Percentiles rank a stretch among this genome's conserved stretches.
phyloP scores from a whole-genome alignment of 192 early-diverging fungal genomes.

The Irineochytrium annulatum region DNA sequence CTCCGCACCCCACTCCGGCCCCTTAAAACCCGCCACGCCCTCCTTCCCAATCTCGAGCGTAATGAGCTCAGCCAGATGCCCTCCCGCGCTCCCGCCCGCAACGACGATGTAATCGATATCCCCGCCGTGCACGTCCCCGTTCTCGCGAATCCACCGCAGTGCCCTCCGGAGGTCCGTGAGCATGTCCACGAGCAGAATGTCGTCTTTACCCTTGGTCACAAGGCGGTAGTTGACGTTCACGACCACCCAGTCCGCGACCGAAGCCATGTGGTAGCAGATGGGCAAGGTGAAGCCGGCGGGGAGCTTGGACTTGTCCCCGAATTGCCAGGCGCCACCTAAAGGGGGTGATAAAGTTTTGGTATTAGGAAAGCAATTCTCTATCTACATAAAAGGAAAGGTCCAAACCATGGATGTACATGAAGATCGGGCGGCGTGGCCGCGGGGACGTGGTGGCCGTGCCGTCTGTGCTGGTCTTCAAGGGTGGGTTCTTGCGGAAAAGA shows the following conservation, averaged over 20 bases:
- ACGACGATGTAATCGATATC: slow-evolving; percentile 61
- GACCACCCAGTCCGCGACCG: slow-evolving; percentile 54
- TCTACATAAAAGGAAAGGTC: slow-evolving; percentile 66
- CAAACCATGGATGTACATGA: too few species aligned
- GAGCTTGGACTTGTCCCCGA: slow-evolving; percentile 46
- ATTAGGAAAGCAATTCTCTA: too few species aligned
- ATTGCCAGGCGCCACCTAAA: too few species aligned
- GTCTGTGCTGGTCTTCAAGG: slow-evolving; percentile 16
- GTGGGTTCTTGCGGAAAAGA: slow-evolving; percentile 10
- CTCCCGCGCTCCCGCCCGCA: slow-evolving; percentile 52
- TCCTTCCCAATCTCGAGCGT: slow-evolving; percentile 42
- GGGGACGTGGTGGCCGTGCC: slow-evolving; percentile 15
- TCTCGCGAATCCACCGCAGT: slow-evolving; percentile 61
- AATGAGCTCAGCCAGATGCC: slow-evolving; percentile 52
- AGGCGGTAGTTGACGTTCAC: slow-evolving; percentile 60
- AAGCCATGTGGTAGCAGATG: slow-evolving; percentile 35
- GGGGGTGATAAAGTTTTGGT: too few species aligned
- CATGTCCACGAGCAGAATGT: slow-evolving; percentile 55
- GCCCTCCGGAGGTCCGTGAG: slow-evolving; percentile 65
- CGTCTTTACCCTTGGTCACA: slow-evolving; percentile 33
- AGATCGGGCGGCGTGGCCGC: too few species aligned
- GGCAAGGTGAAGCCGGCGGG: slow-evolving; percentile 14
- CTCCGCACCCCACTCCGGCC: too few species aligned
- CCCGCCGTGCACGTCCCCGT: slow-evolving; percentile 58
- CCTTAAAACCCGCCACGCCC: too few species aligned